Evolutionary conservation across 208 protist genomes (phyloP).

Genomic region (Kentomonas sorsogonicus): DNA sequence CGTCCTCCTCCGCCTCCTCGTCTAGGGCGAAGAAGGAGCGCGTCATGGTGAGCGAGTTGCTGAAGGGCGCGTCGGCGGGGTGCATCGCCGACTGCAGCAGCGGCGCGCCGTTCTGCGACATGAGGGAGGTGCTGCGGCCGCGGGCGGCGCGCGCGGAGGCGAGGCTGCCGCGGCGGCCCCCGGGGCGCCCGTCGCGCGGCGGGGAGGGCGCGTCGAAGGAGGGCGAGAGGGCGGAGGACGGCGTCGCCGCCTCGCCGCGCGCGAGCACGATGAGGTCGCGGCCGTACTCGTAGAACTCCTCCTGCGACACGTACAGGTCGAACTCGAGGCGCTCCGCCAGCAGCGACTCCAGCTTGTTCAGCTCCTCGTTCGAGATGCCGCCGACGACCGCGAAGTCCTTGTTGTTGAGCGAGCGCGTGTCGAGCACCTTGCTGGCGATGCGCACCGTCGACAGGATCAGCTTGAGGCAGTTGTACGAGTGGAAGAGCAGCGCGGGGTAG

Average conservation of each 20-base stretch:
- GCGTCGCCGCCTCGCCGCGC: constrained; percentile 11
- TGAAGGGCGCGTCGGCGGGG: constrained; percentile 18
- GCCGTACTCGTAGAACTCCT: constrained; percentile 52
- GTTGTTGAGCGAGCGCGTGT: constrained; percentile 71
- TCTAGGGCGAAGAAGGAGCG: constrained; percentile 18
- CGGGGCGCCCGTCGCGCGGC: neutral
- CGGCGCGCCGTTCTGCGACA: constrained; percentile 19
- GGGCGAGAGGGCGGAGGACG: neutral
- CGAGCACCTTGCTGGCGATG: constrained; percentile 65
- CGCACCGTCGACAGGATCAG: constrained; percentile 48
- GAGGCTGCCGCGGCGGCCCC: neutral
- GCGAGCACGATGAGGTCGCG: constrained; percentile 18
- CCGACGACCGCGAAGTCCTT: constrained; percentile 64
- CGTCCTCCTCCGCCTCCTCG: constrained; percentile 14
- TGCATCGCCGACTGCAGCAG: constrained; percentile 18
- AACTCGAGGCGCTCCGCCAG: constrained; percentile 50
- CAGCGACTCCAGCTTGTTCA: constrained; percentile 58
- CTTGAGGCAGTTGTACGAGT: constrained; percentile 53
- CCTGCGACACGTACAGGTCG: constrained; percentile 47
- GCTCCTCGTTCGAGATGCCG: constrained; percentile 50
- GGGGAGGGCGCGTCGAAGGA: neutral
- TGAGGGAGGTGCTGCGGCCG: neutral
- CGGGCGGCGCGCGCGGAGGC: neutral
- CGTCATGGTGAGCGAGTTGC: constrained; percentile 17
- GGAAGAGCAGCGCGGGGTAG: constrained; percentile 32